Evolutionary conservation across 108 stramenopile genomes (phyloP).

Genomic region (Nitzschia sp.): DNA sequence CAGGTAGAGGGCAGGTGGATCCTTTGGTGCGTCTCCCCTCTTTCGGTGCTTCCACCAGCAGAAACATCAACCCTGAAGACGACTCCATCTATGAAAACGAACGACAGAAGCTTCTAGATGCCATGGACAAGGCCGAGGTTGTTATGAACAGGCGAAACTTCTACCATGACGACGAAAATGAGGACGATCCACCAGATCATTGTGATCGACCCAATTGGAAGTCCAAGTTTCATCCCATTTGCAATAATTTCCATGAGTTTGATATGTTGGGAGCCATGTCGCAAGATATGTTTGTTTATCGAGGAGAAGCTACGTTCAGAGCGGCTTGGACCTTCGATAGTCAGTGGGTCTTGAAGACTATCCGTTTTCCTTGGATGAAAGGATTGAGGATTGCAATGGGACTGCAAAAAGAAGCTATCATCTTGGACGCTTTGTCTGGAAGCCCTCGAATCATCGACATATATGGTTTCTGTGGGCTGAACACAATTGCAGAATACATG

Average conservation of each 20-base stretch:
- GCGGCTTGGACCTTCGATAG: constrained; percentile 50
- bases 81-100: not conserved
- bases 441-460: constrained; percentile 54
- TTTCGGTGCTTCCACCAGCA: not conserved
- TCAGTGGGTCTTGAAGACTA: constrained; percentile 59
- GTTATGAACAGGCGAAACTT: not conserved
- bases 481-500: constrained; percentile 44
- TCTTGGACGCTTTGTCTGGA: constrained; percentile 68
- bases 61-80: not conserved
- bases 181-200: not conserved
- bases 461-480: constrained; percentile 68
- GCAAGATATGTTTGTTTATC: constrained; percentile 21
- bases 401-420: constrained; percentile 47
- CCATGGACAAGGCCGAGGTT: not conserved
- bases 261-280: not conserved
- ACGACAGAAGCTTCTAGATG: not conserved
- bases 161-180: not conserved
- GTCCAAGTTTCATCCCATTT: constrained; percentile 50
- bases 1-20: too few species aligned
- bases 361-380: constrained; percentile 52
- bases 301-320: constrained; percentile 41
- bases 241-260: constrained; percentile 72
- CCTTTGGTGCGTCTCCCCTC: too few species aligned
- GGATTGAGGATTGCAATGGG: not conserved
- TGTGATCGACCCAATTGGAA: constrained; percentile 11